Percentiles rank a stretch among this genome's conserved stretches.
phyloP scores from a whole-genome alignment of 345 rosid genomes.

The Heritiera littoralis region DNA sequence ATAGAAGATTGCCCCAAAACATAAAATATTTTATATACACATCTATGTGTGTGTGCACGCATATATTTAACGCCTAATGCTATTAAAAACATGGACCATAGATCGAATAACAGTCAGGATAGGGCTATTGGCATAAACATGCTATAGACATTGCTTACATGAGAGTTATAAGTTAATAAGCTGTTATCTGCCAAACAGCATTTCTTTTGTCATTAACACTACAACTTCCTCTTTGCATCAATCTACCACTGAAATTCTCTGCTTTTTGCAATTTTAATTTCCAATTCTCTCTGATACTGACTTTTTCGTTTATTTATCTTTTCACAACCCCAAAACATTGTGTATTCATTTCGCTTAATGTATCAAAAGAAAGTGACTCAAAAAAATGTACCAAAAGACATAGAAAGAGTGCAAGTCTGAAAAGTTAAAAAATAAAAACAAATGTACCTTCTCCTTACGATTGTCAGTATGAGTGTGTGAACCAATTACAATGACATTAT shows the following conservation, averaged over 20 bases:
- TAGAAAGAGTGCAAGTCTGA: background rate
- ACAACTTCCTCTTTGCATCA: slow-evolving; percentile 6
- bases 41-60: too few relatives aligned
- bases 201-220: background rate
- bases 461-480: slow-evolving; percentile 74
- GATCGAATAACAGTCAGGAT: background rate
- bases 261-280: slow-evolving; percentile 7
- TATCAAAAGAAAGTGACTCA: background rate
- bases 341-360: background rate
- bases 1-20: slow-evolving; percentile 1
- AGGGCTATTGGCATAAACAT: background rate
- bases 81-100: background rate
- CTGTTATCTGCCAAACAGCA: background rate
- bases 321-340: background rate
- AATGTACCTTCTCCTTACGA: slow-evolving; percentile 77
- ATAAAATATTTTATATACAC: too few relatives aligned
- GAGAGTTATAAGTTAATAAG: background rate
- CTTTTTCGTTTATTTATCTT: background rate
- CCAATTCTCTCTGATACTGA: background rate
- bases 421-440: slow-evolving; percentile 6
- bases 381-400: background rate
- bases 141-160: background rate
- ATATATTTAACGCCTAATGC: background rate
- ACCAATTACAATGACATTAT: slow-evolving; percentile 73
- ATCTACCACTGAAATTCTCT: slow-evolving; percentile 2